Evolutionary conservation across 2,329 filamentous ascomycete species (phyloP).

Genomic region (Gremmenia infestans): DNA sequence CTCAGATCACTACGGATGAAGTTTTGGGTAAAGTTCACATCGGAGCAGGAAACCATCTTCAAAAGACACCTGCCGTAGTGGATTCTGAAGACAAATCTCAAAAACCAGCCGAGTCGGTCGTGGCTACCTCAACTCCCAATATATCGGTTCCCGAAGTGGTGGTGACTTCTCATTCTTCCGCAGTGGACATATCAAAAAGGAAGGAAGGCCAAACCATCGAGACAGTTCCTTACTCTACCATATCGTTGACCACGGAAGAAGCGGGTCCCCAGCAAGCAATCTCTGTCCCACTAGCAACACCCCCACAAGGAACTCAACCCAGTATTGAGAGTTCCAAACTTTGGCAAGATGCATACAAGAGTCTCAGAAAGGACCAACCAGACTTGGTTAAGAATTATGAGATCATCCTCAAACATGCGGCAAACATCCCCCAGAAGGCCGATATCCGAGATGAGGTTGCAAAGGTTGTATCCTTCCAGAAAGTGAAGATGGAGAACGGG

Average conservation of each 20-base stretch:
- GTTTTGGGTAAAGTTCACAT: background rate
- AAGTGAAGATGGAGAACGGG: background rate
- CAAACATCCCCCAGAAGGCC: background rate
- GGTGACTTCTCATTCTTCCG: background rate
- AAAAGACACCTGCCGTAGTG: background rate
- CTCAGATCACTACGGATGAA: background rate
- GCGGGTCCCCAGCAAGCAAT: background rate
- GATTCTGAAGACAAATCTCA: background rate
- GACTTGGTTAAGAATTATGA: background rate
- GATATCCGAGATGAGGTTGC: background rate
- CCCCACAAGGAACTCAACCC: background rate
- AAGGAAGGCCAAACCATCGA: background rate
- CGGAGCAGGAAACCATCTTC: background rate
- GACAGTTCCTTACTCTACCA: background rate
- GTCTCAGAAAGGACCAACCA: background rate
- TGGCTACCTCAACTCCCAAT: background rate
- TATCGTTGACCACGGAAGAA: background rate
- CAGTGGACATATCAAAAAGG: background rate
- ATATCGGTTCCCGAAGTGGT: background rate
- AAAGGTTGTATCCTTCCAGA: background rate
- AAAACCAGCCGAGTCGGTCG: background rate
- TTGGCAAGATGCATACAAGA: background rate
- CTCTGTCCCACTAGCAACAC: background rate
- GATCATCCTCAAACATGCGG: background rate
- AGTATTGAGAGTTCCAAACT: background rate